Evolutionary conservation across 192 early-diverging fungal species (phyloP).

Genomic region (Coemansia sp.): DNA sequence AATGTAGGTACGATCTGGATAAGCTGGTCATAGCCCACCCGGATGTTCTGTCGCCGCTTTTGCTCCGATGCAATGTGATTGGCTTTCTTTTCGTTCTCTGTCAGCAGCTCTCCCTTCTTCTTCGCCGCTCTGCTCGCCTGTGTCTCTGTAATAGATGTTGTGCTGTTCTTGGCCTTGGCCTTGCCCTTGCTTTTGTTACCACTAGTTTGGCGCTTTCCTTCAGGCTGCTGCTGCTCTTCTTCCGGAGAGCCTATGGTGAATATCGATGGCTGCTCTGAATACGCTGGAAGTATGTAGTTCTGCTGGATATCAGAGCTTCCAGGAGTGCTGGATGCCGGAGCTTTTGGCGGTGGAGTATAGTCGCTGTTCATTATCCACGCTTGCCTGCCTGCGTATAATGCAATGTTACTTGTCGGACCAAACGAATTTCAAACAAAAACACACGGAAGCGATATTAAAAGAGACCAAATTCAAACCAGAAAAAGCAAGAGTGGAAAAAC

Average conservation of each 20-base stretch:
- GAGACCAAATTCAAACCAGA: not conserved
- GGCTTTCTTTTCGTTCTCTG: conserved; percentile 89
- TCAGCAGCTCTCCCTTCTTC: conserved; percentile 68
- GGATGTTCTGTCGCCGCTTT: conserved; percentile 88
- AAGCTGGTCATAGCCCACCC: conserved; percentile 85
- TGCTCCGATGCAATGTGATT: conserved; percentile 97
- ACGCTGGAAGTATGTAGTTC: too few species aligned
- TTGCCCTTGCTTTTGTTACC: not conserved
- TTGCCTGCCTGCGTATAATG: not conserved
- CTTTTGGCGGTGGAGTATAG: not conserved
- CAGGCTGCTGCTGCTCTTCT: not conserved
- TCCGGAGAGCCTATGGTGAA: not conserved
- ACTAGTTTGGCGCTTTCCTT: not conserved
- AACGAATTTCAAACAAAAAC: not conserved
- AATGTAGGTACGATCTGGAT: conserved; percentile 84
- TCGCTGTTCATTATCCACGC: not conserved
- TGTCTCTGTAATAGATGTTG: not conserved
- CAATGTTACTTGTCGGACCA: not conserved
- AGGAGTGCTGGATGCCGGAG: not conserved
- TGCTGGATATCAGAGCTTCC: not conserved
- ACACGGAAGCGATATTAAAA: not conserved
- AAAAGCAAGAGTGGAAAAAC: not conserved
- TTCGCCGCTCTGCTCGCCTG: conserved; percentile 28
- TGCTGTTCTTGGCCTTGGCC: conserved; percentile 7
- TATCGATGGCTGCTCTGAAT: not conserved